A percentile compares a stretch with the other conserved stretches of the same genome.
phyloP scores from a whole-genome alignment of 2,329 filamentous ascomycete species.

The Dactylella cylindrospora region DNA sequence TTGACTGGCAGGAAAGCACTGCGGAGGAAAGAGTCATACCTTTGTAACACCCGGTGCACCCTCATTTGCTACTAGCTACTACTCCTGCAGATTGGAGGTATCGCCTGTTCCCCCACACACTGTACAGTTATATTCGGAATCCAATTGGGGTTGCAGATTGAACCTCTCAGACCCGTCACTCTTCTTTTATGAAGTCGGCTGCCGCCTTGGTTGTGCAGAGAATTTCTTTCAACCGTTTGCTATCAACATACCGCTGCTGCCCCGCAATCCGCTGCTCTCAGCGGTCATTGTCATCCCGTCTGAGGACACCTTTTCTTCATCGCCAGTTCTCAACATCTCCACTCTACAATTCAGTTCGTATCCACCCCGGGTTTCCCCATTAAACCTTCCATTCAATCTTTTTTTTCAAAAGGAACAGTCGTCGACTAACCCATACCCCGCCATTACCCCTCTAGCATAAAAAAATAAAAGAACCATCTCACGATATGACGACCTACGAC shows the following conservation, averaged over 20 bases:
- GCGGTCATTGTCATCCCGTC: neutral
- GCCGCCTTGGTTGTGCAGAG: conserved; percentile 35
- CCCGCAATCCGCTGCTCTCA: conserved; percentile 16
- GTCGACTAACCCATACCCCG: neutral
- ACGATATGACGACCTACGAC: conserved; percentile 70
- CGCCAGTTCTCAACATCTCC: neutral
- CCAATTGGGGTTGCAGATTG: neutral
- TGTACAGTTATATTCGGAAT: neutral
- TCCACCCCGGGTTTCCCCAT: too few species aligned
- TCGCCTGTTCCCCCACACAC: neutral
- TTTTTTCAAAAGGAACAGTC: neutral
- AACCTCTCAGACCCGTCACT: neutral
- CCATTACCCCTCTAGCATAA: conserved; percentile 7
- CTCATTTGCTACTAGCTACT: neutral
- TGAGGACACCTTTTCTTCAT: too few species aligned
- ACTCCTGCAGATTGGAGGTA: neutral
- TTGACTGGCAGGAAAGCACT: too few species aligned
- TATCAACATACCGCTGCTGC: conserved; percentile 8
- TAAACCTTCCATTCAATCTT: neutral
- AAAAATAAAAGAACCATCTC: neutral
- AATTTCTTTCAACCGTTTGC: conserved; percentile 15
- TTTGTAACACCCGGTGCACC: neutral
- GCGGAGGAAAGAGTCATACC: too few species aligned
- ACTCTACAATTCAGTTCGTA: conserved; percentile 14
- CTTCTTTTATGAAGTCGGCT: conserved; percentile 21